These are phyloP conservation scores for Colletotrichum caudatum DNA, from an alignment of 2,329 filamentous ascomycete species.

Conservation along the genomic window DNA sequence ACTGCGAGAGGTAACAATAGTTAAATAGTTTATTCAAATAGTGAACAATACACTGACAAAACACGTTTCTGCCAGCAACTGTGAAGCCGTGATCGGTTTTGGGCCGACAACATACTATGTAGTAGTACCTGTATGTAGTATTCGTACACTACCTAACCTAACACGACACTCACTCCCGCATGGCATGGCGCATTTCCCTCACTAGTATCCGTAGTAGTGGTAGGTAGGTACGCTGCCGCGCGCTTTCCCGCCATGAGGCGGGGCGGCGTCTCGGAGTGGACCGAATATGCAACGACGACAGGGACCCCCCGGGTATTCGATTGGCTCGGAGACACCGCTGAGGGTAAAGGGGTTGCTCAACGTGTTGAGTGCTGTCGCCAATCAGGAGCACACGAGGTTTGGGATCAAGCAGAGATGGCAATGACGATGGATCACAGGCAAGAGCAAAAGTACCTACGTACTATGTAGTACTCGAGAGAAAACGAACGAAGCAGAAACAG, in stretches of 20 bases:
- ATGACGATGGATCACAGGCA: neutral
- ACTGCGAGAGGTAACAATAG: neutral
- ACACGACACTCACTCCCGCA: no score
- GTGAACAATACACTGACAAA: neutral
- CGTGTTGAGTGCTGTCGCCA: neutral
- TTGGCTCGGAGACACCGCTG: neutral
- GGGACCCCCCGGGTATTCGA: neutral
- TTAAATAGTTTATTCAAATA: neutral
- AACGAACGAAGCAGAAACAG: neutral
- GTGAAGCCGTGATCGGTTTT: neutral
- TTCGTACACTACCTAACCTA: no score
- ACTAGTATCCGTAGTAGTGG: no score
- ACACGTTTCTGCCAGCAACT: no score
- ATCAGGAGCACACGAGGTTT: neutral
- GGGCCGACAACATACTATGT: constrained; percentile 1
- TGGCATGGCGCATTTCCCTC: no score
- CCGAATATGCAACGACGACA: constrained; percentile 11
- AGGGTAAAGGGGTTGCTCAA: neutral
- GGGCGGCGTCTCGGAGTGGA: constrained; percentile 19
- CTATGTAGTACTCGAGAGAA: no score
- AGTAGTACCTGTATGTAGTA: no score
- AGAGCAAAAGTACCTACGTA: neutral
- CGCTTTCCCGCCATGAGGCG: constrained; percentile 23
- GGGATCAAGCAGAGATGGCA: neutral
- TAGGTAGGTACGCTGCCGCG: neutral